Conservation (phyloP, 805 yeast species). For the Kregervanrija pseudodelftensis region DNA sequence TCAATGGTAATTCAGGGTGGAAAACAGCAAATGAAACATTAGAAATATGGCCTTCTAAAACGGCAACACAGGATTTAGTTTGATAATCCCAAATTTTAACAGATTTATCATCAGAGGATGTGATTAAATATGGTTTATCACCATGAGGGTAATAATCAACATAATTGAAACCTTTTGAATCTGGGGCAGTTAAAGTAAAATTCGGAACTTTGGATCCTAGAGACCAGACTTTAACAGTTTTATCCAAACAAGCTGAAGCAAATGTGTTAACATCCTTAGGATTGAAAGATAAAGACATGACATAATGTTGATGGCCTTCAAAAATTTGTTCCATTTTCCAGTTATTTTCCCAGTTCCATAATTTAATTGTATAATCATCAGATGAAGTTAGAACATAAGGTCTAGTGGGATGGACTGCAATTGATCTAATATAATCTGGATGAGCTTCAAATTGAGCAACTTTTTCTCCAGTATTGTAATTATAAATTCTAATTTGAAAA, state of each 20-base stretch:
- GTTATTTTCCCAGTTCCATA: constrained; percentile 96
- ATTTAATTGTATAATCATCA: constrained; percentile 84
- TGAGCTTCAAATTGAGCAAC: constrained; percentile 95
- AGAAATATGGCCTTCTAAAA: constrained; percentile 86
- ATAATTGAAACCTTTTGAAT: constrained; percentile 87
- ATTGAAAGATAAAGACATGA: constrained; percentile 90
- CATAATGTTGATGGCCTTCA: constrained; percentile 94
- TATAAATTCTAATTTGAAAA: constrained; percentile 87
- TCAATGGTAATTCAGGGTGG: constrained; percentile 95
- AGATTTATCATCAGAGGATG: constrained; percentile 86
- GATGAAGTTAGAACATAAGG: constrained; percentile 84
- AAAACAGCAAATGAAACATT: constrained; percentile 95
- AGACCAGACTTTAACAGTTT: constrained; percentile 96
- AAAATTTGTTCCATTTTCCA: constrained; percentile 89
- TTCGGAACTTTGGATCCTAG: constrained; percentile 82
- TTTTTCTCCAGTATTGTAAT: constrained; percentile 93
- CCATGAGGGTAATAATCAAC: constrained; percentile 96
- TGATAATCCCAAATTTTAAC: constrained; percentile 95
- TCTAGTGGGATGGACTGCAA: constrained; percentile 91
- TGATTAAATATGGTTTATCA: constrained; percentile 92
- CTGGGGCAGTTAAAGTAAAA: constrained; percentile 87
- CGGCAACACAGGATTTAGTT: constrained; percentile 91
- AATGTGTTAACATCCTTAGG: constrained; percentile 97
- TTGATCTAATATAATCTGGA: constrained; percentile 89
- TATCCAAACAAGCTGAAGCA: constrained; percentile 94